These are phyloP conservation scores for Tolypocladium tundrense DNA, from an alignment of 2,329 filamentous ascomycete genomes.

Conservation along the genomic window DNA sequence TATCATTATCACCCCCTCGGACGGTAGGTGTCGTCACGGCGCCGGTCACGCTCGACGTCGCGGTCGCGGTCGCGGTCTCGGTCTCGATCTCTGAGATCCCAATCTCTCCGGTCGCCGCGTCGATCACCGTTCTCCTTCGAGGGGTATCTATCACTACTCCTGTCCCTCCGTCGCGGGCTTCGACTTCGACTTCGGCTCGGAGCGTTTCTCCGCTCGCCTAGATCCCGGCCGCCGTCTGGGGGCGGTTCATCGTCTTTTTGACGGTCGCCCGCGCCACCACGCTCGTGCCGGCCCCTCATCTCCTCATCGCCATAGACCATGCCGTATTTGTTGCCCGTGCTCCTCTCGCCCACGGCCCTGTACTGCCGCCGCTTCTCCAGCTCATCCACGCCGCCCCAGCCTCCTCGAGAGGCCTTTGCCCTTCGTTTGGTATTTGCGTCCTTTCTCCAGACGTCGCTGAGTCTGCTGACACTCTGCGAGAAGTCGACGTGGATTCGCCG, in stretches of 20 bases:
- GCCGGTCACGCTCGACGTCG: slow-evolving; percentile 14
- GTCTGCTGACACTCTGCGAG: slow-evolving; percentile 81
- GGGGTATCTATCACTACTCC: slow-evolving; percentile 20
- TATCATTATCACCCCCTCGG: neutral
- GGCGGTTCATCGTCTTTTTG: slow-evolving; percentile 9
- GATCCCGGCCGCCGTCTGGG: neutral
- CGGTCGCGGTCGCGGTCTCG: slow-evolving; percentile 18
- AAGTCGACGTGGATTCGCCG: slow-evolving; percentile 98
- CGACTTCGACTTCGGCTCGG: slow-evolving; percentile 22
- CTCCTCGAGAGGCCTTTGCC: slow-evolving; percentile 49
- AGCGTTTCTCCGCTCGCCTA: neutral
- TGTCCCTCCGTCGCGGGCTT: slow-evolving; percentile 25
- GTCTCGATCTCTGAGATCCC: slow-evolving; percentile 8
- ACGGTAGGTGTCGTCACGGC: slow-evolving; percentile 4
- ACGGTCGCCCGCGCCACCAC: slow-evolving; percentile 20
- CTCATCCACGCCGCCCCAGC: slow-evolving; percentile 82
- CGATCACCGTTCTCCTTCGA: slow-evolving; percentile 14
- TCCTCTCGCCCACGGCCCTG: slow-evolving; percentile 49
- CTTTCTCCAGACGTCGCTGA: slow-evolving; percentile 83
- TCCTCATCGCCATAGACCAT: slow-evolving; percentile 76
- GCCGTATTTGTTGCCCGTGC: slow-evolving; percentile 46
- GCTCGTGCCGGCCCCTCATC: slow-evolving; percentile 41
- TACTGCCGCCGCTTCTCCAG: slow-evolving; percentile 91
- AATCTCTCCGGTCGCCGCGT: slow-evolving; percentile 13
- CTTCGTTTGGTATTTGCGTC: slow-evolving; percentile 73